Evolutionary conservation across 768 basidiomycete species (phyloP), one percentile per base, ranked within the genome.

Genomic region (Tylopilus felleus): DNA sequence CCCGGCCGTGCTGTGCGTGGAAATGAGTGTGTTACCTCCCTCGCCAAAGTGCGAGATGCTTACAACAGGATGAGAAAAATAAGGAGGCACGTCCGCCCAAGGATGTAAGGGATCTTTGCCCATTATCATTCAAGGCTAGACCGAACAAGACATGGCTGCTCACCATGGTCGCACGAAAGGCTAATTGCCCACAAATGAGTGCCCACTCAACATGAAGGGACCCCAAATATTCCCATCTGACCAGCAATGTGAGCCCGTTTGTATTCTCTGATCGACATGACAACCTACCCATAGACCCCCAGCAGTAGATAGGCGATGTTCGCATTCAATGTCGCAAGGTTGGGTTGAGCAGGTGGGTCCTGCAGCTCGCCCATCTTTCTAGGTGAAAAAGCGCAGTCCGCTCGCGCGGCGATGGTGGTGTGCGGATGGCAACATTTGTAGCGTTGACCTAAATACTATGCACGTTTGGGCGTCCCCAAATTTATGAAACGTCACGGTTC

Each of bases 211-310:
- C n/a, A 14, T 33, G 35, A 8, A 48, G 45, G 1, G 67, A 56
- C n/a, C 45, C 49, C 1, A 60, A 0, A 23, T 65, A 68, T 36
- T 65, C 58, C 66, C 66, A 68, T 8, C 66, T 68, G 40, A 23
- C 47, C 1, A 27, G 14, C 2, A 12, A 8, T 19, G 29, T 53
- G 5, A 52, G 51, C 33, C 5, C 2, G 21, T 5, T 35, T 3
- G 13, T 41, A 12, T 39, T 4, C 17, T 21, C 36, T 17, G 17
- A 22, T 28, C 16, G 39, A 22, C 16, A 21, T 2, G n/a, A 19
- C 36, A n/a, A 38, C n/a, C 21, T 51, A 68, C 66, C 60, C 67
- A 35, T 55, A 68, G 9, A 62, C 1, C 1, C 66, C 66, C 7
- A 64, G 45, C 1, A 56, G 10, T 2, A 69, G 17, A 23, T 46